Percentiles rank a stretch among this genome's conserved stretches.
Evolutionary conservation across 345 rosid genomes (phyloP).

Genomic region (Anacardium occidentale): DNA sequence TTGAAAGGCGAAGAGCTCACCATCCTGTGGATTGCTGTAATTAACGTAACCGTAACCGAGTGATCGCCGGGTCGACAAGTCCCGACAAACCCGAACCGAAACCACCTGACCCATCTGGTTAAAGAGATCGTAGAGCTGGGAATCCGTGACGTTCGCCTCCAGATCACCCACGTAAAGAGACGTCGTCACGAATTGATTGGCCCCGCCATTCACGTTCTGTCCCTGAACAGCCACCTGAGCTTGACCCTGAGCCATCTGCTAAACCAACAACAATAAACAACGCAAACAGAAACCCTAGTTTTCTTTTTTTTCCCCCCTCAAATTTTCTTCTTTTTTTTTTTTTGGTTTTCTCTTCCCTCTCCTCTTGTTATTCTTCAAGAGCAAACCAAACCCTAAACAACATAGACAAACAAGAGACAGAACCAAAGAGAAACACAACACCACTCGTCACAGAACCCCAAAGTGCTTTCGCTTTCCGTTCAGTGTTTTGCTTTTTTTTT

Average conservation of each 20-base stretch:
- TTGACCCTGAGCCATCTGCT: constrained; percentile 51
- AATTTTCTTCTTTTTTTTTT: constrained; percentile 12
- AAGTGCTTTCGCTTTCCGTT: neutral
- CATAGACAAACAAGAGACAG: constrained; percentile 8
- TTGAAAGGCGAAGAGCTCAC: constrained; percentile 30
- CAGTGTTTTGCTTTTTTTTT: constrained; percentile 9
- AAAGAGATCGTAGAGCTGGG: constrained; percentile 82
- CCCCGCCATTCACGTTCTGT: constrained; percentile 39
- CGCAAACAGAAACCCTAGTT: neutral
- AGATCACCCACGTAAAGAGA: constrained; percentile 96
- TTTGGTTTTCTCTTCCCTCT: constrained; percentile 55
- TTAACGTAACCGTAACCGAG: constrained; percentile 93
- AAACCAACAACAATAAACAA: neutral
- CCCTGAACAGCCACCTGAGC: constrained; percentile 45
- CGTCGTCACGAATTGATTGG: constrained; percentile 56
- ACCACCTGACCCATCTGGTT: constrained; percentile 80
- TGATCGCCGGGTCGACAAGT: constrained; percentile 68
- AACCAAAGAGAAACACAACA: constrained; percentile 16
- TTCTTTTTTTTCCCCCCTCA: constrained; percentile 7
- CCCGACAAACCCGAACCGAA: constrained; percentile 81
- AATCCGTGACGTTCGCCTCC: constrained; percentile 68
- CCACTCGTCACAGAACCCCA: neutral
- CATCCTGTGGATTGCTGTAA: constrained; percentile 69
- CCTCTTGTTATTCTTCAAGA: constrained; percentile 60
- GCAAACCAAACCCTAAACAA: constrained; percentile 27